Conservation (phyloP, 805 yeast species). For the Hanseniaspora valbyensis region DNA sequence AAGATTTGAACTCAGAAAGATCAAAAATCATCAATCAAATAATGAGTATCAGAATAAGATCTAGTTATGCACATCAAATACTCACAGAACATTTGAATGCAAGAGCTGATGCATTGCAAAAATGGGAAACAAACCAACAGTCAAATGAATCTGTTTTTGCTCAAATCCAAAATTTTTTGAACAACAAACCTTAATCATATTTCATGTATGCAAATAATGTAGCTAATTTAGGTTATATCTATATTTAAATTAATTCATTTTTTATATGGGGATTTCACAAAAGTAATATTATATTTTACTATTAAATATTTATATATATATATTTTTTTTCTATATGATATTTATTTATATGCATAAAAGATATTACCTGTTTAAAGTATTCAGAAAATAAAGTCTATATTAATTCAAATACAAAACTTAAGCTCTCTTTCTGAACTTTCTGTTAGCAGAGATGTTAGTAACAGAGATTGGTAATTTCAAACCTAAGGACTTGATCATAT, state of each 20-base stretch:
- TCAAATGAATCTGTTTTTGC: not conserved
- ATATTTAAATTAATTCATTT: not conserved
- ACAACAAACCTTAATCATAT: not conserved
- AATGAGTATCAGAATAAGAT: constrained; percentile 31
- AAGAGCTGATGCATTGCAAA: constrained; percentile 28
- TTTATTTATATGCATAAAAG: not conserved
- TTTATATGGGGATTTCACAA: constrained; percentile 12
- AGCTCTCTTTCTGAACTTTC: constrained; percentile 87
- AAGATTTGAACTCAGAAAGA: constrained; percentile 28
- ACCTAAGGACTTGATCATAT: constrained; percentile 87
- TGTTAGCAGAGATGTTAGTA: constrained; percentile 77
- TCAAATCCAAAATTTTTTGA: not conserved
- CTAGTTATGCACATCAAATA: constrained; percentile 32
- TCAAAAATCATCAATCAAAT: constrained; percentile 29
- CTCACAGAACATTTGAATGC: constrained; percentile 33
- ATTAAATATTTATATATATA: constrained; percentile 1
- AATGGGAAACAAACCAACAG: constrained; percentile 20
- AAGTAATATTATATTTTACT: constrained; percentile 13
- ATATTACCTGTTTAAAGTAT: constrained; percentile 19
- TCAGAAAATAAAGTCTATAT: constrained; percentile 20
- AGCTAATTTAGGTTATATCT: no score
- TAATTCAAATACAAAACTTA: constrained; percentile 31
- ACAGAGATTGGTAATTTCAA: constrained; percentile 79
- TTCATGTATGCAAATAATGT: no score
- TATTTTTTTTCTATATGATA: not conserved